Evolutionary conservation across 371 early-diverging fungal genomes (phyloP).

Genomic region (Choanephora cucurbitarum): DNA sequence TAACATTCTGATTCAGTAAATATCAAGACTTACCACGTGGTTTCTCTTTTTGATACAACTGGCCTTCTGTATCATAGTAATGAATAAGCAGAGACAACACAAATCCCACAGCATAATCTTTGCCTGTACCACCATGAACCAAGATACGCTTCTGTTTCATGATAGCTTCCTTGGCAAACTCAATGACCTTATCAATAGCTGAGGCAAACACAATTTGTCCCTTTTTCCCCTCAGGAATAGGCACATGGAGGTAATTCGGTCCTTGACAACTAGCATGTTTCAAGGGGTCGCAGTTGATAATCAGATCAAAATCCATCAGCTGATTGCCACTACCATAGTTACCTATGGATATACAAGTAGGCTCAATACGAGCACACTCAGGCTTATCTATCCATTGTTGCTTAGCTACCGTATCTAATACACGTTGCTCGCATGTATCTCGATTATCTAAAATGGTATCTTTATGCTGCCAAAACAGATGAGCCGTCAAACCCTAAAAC

Average conservation of each 20-base stretch:
- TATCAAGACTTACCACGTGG: conserved; percentile 31
- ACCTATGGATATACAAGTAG: conserved; percentile 66
- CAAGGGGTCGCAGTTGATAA: conserved; percentile 65
- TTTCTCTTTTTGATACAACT: conserved; percentile 7
- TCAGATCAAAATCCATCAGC: conserved; percentile 61
- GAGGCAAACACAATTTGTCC: conserved; percentile 62
- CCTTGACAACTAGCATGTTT: conserved; percentile 22
- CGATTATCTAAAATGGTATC: conserved; percentile 46
- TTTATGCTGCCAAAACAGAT: conserved; percentile 73
- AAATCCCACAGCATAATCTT: conserved; percentile 80
- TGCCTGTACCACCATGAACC: conserved; percentile 61
- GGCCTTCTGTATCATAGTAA: conserved; percentile 52
- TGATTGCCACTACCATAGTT: conserved; percentile 50
- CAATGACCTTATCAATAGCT: conserved; percentile 58
- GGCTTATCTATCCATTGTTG: conserved; percentile 2
- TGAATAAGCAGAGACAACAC: conserved; percentile 64
- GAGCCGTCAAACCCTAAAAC: conserved; percentile 61
- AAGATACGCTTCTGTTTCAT: conserved; percentile 36
- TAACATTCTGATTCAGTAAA: not conserved
- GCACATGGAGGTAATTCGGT: conserved; percentile 54
- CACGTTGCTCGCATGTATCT: conserved; percentile 51
- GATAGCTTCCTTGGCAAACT: conserved; percentile 42
- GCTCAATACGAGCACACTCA: conserved; percentile 52
- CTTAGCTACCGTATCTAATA: conserved; percentile 41
- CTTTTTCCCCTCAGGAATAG: conserved; percentile 74